A percentile compares a stretch with the other conserved stretches of the same genome.
Conservation (phyloP, 306 rosid genomes). For the Pyrus betulifolia region DNA sequence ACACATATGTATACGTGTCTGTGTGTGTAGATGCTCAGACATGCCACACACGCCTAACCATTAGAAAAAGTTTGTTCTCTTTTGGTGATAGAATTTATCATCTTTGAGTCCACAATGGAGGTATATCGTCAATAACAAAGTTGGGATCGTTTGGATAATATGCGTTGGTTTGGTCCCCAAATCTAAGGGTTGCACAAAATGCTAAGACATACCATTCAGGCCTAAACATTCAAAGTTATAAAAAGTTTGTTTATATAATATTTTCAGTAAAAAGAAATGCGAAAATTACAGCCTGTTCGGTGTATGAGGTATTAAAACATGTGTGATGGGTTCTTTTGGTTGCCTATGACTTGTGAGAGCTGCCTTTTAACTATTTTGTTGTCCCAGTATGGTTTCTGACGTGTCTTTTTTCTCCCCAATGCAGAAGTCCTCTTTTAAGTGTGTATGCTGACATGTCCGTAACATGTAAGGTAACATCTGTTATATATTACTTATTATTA, state of each 20-base stretch:
- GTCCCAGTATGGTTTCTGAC: not conserved
- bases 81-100: not conserved
- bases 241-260: not conserved
- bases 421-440: slow-evolving; percentile 95
- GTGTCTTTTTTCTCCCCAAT: slow-evolving; percentile 8
- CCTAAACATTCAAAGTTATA: not conserved
- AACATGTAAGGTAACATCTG: slow-evolving; percentile 72
- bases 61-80: not conserved
- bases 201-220: not conserved
- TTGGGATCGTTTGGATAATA: not conserved
- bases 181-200: not conserved
- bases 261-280: not conserved
- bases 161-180: no score
- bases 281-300: not conserved
- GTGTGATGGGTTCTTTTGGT: not conserved
- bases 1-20: no score
- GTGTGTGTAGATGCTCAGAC: not conserved
- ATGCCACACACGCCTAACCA: not conserved
- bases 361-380: not conserved
- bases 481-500: not conserved
- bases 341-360: not conserved
- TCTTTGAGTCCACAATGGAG: not conserved
- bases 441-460: slow-evolving; percentile 97
- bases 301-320: not conserved
- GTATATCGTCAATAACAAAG: not conserved